Percentiles rank a stretch among this genome's conserved stretches.
Conservation (phyloP, 257 asterid genomes). For the Ilex aquifolium region DNA sequence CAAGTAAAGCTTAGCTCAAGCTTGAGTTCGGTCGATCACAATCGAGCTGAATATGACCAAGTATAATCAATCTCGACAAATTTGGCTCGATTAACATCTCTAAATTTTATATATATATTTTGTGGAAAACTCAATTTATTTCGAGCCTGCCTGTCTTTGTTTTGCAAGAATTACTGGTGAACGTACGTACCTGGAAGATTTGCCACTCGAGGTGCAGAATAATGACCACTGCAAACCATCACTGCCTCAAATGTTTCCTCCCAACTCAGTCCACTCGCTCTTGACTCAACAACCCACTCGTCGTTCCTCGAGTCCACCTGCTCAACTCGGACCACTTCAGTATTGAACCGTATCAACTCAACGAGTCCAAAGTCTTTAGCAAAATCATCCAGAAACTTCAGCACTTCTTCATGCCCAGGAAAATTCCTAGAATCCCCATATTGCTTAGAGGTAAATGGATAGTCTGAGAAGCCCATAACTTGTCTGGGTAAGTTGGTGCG, state of each 20-base stretch:
- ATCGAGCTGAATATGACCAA: too few relatives aligned
- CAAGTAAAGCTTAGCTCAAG: too few relatives aligned
- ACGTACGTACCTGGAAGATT: slow-evolving; percentile 33
- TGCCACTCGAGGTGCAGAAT: slow-evolving; percentile 38
- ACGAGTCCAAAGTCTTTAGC: slow-evolving; percentile 30
- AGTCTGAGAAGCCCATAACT: slow-evolving; percentile 50
- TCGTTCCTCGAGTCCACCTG: slow-evolving; percentile 12
- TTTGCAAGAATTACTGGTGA: neutral
- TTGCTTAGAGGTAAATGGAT: slow-evolving; percentile 26
- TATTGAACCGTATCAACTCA: slow-evolving; percentile 34
- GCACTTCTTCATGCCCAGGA: slow-evolving; percentile 51
- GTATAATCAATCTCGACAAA: too few relatives aligned
- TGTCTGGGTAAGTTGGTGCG: slow-evolving; percentile 46
- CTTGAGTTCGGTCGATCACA: too few relatives aligned
- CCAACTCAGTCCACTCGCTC: neutral
- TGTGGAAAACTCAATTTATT: too few relatives aligned
- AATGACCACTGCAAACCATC: slow-evolving; percentile 47
- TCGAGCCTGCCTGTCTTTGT: too few relatives aligned
- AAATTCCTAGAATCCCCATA: slow-evolving; percentile 24
- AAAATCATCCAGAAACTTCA: slow-evolving; percentile 41
- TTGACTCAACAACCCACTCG: slow-evolving; percentile 45
- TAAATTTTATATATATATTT: too few relatives aligned
- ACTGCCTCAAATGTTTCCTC: slow-evolving; percentile 47
- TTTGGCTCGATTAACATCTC: too few relatives aligned
- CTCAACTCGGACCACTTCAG: slow-evolving; percentile 46